A percentile compares a stretch with the other conserved stretches of the same genome.
phyloP scores from a whole-genome alignment of 2,329 filamentous ascomycete species.

The Calonectria multiphialidica region DNA sequence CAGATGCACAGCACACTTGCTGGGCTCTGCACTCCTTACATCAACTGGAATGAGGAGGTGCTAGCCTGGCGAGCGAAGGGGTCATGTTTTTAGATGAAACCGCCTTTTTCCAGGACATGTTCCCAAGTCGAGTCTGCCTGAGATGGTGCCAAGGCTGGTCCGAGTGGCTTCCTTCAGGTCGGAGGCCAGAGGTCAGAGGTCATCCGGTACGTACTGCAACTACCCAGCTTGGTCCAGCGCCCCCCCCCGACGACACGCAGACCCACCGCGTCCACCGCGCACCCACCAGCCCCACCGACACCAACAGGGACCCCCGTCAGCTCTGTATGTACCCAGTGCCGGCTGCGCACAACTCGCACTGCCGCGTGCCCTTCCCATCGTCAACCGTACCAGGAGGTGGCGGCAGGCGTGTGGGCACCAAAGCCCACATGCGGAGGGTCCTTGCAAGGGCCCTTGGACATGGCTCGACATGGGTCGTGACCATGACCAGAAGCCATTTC shows the following conservation, averaged over 20 bases:
- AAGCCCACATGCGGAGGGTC: conserved; percentile 24
- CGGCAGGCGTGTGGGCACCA: conserved; percentile 18
- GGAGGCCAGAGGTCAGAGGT: not conserved
- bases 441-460: conserved; percentile 20
- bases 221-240: not conserved
- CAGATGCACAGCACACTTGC: not conserved
- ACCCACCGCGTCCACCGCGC: conserved; percentile 4
- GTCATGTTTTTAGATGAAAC: conserved; percentile 29
- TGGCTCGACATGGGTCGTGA: conserved; percentile 10
- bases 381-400: conserved; percentile 27
- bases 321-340: conserved; percentile 25
- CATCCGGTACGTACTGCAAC: conserved; percentile 16
- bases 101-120: not conserved
- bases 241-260: conserved; percentile 5
- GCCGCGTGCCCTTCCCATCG: conserved; percentile 15
- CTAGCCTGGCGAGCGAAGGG: not conserved
- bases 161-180: conserved; percentile 23
- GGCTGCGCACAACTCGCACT: conserved; percentile 1
- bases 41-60: conserved; percentile 21
- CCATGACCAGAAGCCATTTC: conserved; percentile 11
- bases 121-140: not conserved
- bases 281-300: conserved; percentile 7
- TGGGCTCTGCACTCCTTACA: not conserved
- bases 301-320: conserved; percentile 8
- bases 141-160: conserved; percentile 17